Conservation (phyloP, 2,329 filamentous ascomycete genomes). For the Incumbomyces lentus region DNA sequence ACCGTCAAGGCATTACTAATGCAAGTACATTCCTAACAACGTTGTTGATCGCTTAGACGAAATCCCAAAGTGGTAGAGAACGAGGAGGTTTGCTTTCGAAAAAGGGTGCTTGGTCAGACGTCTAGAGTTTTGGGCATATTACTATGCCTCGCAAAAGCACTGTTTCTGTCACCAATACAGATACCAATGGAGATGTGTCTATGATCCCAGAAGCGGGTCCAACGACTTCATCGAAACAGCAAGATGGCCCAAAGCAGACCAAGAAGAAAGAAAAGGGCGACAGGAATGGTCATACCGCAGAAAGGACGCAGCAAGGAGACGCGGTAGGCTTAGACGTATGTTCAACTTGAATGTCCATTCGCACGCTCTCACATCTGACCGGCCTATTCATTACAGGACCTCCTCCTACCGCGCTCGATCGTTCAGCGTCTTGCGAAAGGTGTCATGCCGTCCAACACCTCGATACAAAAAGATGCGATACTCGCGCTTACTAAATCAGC, state of each 20-base stretch:
- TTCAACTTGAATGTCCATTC: not conserved
- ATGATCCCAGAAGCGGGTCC: constrained; percentile 18
- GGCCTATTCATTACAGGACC: constrained; percentile 36
- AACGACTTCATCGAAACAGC: constrained; percentile 3
- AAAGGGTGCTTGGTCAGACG: too few relatives aligned
- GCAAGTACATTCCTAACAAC: too few relatives aligned
- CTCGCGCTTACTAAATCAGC: constrained; percentile 55
- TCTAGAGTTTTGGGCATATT: not conserved
- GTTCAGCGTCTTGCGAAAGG: constrained; percentile 53
- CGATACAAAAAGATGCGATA: constrained; percentile 55
- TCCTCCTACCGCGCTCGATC: constrained; percentile 52
- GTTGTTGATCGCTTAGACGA: too few relatives aligned
- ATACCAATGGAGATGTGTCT: constrained; percentile 16
- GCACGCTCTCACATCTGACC: not conserved
- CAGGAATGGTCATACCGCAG: not conserved
- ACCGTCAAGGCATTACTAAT: too few relatives aligned
- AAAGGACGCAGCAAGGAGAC: not conserved
- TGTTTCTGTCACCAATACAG: constrained; percentile 16
- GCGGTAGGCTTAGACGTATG: not conserved
- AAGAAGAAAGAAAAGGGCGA: constrained; percentile 3
- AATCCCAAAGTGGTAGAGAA: too few relatives aligned
- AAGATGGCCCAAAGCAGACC: constrained; percentile 2
- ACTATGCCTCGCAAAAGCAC: constrained; percentile 19
- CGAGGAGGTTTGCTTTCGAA: too few relatives aligned
- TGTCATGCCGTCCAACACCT: constrained; percentile 53